Evolutionary conservation across 73 alveolate genomes (phyloP).

Genomic region (Stentor roeselii): DNA sequence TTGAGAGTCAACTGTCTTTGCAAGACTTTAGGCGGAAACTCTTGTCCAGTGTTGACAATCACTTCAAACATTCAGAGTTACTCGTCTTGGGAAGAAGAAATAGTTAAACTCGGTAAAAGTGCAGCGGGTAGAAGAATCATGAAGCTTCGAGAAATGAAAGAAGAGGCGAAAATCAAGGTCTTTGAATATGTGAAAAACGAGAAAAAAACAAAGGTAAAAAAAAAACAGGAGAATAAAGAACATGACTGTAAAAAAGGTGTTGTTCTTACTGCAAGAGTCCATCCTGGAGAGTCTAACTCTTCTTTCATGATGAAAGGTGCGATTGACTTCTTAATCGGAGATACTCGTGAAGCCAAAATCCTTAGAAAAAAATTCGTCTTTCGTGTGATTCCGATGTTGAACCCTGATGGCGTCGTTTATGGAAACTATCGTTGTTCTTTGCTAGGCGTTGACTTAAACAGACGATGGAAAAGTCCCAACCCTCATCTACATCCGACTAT

Average conservation of each 20-base stretch:
- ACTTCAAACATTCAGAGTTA: conserved; percentile 28
- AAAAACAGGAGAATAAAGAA: neutral
- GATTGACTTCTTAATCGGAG: conserved; percentile 87
- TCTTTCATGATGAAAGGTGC: conserved; percentile 65
- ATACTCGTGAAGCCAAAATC: conserved; percentile 70
- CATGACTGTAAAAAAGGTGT: conserved; percentile 51
- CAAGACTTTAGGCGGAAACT: conserved; percentile 79
- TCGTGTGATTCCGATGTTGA: conserved; percentile 97
- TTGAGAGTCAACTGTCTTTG: conserved; percentile 62
- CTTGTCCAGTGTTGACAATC: conserved; percentile 61
- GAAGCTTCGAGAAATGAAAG: neutral
- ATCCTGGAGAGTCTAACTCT: conserved; percentile 98
- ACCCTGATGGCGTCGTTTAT: conserved; percentile 99
- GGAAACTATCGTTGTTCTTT: conserved; percentile 84
- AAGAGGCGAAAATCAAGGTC: neutral
- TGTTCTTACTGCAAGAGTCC: conserved; percentile 94
- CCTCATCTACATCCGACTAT: conserved; percentile 95
- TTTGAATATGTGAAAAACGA: neutral
- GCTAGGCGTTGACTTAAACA: conserved; percentile 98
- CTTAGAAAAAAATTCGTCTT: conserved; percentile 83
- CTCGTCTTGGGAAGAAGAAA: neutral
- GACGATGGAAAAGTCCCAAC: conserved; percentile 97
- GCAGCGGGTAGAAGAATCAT: conserved; percentile 22
- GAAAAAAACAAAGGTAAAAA: neutral
- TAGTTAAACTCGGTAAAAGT: neutral